Evolutionary conservation across 768 basidiomycete genomes (phyloP), one percentile per base, ranked within the genome.

Genomic region (Lactarius indigo): DNA sequence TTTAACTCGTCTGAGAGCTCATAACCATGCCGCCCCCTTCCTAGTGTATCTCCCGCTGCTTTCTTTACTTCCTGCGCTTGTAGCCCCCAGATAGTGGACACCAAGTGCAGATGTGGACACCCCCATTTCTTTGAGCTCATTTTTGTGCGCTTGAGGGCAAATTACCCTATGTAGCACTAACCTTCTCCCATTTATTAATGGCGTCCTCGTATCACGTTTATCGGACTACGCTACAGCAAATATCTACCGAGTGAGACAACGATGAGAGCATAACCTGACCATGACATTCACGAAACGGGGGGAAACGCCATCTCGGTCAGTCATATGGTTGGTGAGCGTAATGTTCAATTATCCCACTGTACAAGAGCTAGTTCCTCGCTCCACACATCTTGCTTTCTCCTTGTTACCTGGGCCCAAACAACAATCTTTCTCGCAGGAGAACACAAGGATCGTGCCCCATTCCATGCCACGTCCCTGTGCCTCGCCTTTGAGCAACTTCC

Each of bases 381-480:
- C 91, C 91, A 94, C 30, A 75, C 76, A 18, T 78, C 77, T 64
- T 76, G 78, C 31, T 70, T 70, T 70, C 64, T 80, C 79, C 31
- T 75, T 76, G 12, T 79, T 79, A 6, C 76, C 79, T 28, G 78
- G 80, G 54, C 76, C 78, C 61, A 78, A 62, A 72, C 85, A 87
- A 74, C 95, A 97, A 75, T 96, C 92, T 56, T 82, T 82, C 72
- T 84, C 83, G 73, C 96, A 98, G 1, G 91, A 91, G 77, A 95
- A 96, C 12, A 98, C 82, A 79, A 96, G 80, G 64, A 90, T 87
- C 1, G 91, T 96, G 0, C 96, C 96, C 94, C 95, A 98, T 65
- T 96, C 94, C 92, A 98, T 95, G 0, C 89, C 89, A 50, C 79
- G 78, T 60, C 81, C 80, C 17, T 79, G 84, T 1, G 57, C 23